Conservation (phyloP, 179 eudicot species). For the Beta macrorhiza region DNA sequence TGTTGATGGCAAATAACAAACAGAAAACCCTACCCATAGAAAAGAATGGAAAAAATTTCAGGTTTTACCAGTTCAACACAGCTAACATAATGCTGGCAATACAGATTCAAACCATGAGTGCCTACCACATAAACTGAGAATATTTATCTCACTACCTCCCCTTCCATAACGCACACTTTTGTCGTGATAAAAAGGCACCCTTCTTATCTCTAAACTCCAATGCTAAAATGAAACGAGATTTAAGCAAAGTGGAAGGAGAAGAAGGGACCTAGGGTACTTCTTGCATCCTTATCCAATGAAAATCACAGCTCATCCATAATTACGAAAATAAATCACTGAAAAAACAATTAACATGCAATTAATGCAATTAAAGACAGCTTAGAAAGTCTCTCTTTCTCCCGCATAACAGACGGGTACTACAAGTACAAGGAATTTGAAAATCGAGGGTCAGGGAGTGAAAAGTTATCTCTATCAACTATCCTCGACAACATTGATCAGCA, state of each 20-base stretch:
- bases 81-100: constrained; percentile 11
- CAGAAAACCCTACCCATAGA: not conserved
- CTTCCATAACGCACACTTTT: no score
- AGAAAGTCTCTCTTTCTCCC: not conserved
- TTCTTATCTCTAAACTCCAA: not conserved
- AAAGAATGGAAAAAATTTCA: not conserved
- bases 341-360: no score
- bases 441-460: not conserved
- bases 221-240: not conserved
- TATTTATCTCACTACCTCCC: not conserved
- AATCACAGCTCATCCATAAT: no score
- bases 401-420: not conserved
- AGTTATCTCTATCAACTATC: not conserved
- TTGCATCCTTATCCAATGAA: no score
- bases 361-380: not conserved
- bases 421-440: not conserved
- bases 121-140: constrained; percentile 8
- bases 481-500: not conserved
- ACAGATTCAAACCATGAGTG: constrained; percentile 11
- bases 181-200: not conserved
- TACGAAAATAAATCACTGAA: no score
- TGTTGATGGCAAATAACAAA: not conserved
- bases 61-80: constrained; percentile 9
- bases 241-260: not conserved
- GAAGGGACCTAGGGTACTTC: no score